Conservation (phyloP, 305 asterid genomes). For the Lippia alba region DNA sequence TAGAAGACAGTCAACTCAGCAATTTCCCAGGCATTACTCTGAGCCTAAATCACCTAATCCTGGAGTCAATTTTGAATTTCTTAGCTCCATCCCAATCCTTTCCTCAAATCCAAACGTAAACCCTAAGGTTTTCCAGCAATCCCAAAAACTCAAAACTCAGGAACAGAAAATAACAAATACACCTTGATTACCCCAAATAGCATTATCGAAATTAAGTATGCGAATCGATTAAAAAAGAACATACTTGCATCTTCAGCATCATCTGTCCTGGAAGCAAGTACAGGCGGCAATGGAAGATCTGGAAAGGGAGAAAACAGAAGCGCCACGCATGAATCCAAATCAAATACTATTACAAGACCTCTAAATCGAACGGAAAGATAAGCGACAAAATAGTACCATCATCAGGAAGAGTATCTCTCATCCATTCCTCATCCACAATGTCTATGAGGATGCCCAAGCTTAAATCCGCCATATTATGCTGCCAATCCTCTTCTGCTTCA, state of each 20-base stretch:
- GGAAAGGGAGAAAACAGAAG: slow-evolving; percentile 12
- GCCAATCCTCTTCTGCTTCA: slow-evolving; percentile 6
- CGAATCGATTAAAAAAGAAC: slow-evolving; percentile 22
- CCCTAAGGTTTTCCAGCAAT: not conserved
- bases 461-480: slow-evolving; percentile 62
- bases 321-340: not conserved
- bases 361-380: not conserved
- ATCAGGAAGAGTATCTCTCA: slow-evolving; percentile 82
- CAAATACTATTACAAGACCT: not conserved
- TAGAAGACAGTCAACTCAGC: too few relatives aligned
- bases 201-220: not conserved
- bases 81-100: not conserved
- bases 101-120: not conserved
- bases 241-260: slow-evolving; percentile 81
- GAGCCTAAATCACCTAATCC: not conserved
- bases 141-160: not conserved
- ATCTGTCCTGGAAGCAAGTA: slow-evolving; percentile 67
- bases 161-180: not conserved
- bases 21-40: not conserved
- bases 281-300: slow-evolving; percentile 80
- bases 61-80: not conserved
- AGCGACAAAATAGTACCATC: slow-evolving; percentile 79
- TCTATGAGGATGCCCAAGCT: slow-evolving; percentile 78
- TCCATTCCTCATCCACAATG: slow-evolving; percentile 91
- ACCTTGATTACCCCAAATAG: not conserved